Evolutionary conservation across 2,329 filamentous ascomycete species (phyloP).

Genomic region (Nemania sp.): DNA sequence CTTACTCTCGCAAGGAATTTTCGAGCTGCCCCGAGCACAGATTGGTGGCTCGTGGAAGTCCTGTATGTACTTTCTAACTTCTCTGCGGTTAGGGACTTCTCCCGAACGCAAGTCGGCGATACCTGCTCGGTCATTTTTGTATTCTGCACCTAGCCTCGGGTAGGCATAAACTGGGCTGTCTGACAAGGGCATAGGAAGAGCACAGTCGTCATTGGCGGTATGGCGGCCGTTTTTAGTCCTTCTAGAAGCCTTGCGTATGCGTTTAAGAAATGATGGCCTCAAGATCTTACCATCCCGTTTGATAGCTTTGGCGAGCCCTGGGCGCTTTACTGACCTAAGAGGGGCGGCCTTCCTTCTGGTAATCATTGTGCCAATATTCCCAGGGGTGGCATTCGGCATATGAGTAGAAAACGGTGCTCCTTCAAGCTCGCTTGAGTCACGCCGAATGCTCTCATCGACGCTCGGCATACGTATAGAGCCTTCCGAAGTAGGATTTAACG

Average conservation of each 20-base stretch:
- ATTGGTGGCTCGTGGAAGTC: conserved; percentile 49
- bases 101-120: conserved; percentile 33
- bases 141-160: conserved; percentile 37
- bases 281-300: conserved; percentile 42
- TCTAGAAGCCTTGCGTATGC: conserved; percentile 21
- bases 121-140: conserved; percentile 42
- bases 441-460: conserved; percentile 38
- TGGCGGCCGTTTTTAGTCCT: conserved; percentile 27
- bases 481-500: conserved; percentile 36
- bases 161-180: conserved; percentile 30
- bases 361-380: conserved; percentile 29
- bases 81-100: conserved; percentile 45
- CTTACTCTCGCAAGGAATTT: conserved; percentile 29
- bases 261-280: conserved; percentile 35
- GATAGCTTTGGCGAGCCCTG: conserved; percentile 31
- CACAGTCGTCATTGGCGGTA: conserved; percentile 34
- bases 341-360: conserved; percentile 34
- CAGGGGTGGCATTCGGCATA: conserved; percentile 34
- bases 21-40: conserved; percentile 45
- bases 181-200: conserved; percentile 45
- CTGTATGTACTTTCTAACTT: conserved; percentile 49
- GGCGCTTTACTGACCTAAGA: conserved; percentile 27
- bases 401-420: conserved; percentile 4
- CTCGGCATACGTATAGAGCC: conserved; percentile 33
- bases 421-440: conserved; percentile 37